A percentile compares a stretch with the other conserved stretches of the same genome.
Conservation (phyloP, 768 basidiomycete genomes). For the Lactarius evosmus region DNA sequence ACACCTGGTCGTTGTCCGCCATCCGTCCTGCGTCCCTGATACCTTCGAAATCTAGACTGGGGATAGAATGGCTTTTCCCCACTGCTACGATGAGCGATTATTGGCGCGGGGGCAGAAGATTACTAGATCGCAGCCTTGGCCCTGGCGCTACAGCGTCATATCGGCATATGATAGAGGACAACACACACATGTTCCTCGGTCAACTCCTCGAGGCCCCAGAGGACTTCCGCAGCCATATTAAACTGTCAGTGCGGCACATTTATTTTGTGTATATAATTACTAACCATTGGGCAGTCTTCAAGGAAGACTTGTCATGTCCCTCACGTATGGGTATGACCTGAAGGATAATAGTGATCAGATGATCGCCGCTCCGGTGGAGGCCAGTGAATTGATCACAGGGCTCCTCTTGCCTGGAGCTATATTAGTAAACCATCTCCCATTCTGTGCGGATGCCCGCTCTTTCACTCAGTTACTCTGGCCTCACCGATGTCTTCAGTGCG, state of each 20-base stretch:
- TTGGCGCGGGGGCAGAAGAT: slow-evolving; percentile 8
- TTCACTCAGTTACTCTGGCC: not conserved
- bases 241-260: not conserved
- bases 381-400: not conserved
- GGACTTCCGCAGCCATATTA: not conserved
- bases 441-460: not conserved
- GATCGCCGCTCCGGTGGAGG: not conserved
- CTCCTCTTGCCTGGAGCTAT: slow-evolving; percentile 3
- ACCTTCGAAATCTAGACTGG: not conserved
- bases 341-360: not conserved
- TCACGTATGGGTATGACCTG: slow-evolving; percentile 18
- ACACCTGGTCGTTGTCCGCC: not conserved
- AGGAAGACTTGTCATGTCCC: slow-evolving; percentile 10
- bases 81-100: not conserved
- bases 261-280: too few species aligned
- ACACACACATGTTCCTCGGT: not conserved
- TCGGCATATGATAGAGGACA: slow-evolving; percentile 8
- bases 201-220: slow-evolving; percentile 2
- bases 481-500: not conserved
- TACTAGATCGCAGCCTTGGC: slow-evolving; percentile 13
- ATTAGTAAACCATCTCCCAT: slow-evolving; percentile 12
- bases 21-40: not conserved
- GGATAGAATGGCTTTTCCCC: not conserved
- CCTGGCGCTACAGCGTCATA: not conserved
- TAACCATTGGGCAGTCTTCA: slow-evolving; percentile 4